Evolutionary conservation across 352 stramenopile genomes (phyloP).

Genomic region (Aphanomyces astaci): DNA sequence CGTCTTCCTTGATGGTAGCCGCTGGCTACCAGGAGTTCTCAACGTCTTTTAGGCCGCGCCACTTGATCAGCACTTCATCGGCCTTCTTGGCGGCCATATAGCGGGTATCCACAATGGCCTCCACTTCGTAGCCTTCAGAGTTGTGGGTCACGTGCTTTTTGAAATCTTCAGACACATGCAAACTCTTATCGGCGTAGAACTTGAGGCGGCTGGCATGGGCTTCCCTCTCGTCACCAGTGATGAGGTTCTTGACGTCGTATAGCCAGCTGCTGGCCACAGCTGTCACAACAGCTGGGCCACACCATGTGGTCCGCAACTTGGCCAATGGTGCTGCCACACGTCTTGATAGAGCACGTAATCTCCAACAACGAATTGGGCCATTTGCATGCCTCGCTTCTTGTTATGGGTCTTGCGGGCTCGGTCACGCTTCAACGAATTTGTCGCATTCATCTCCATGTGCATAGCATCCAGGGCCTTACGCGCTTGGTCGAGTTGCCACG

Average conservation of each 20-base stretch:
- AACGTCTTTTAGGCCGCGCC: background rate
- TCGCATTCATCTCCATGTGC: background rate
- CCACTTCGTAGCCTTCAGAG: constrained; percentile 4
- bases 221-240: background rate
- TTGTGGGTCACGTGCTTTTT: background rate
- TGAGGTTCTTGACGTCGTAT: background rate
- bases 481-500: background rate
- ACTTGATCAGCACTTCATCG: constrained; percentile 3
- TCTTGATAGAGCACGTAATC: constrained; percentile 4
- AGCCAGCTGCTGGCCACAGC: background rate
- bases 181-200: background rate
- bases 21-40: background rate
- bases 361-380: background rate
- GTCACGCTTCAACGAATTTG: background rate
- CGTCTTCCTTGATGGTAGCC: background rate
- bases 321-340: background rate
- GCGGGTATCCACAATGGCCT: background rate
- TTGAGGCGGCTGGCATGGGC: constrained; percentile 5
- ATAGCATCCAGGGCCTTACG: background rate
- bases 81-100: background rate
- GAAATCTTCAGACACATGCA: background rate
- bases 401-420: background rate
- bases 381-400: background rate
- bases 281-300: background rate
- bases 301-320: background rate